Conservation (phyloP, 2,329 filamentous ascomycete genomes). For the Neoascochyta sp. region DNA sequence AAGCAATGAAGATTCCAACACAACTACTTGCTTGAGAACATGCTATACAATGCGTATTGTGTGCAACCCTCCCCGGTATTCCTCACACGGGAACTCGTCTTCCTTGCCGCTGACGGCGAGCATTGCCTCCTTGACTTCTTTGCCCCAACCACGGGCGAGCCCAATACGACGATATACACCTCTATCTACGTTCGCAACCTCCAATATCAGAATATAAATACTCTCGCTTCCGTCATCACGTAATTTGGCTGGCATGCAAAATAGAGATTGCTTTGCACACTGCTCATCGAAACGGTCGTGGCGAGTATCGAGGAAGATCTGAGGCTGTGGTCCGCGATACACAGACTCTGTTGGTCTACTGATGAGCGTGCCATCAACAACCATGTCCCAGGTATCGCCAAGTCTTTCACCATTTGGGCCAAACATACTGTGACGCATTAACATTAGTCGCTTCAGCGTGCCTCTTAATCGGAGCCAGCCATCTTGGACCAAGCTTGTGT, state of each 20-base stretch:
- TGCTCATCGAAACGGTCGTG: neutral
- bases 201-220: neutral
- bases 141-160: neutral
- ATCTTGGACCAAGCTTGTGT: conserved; percentile 5
- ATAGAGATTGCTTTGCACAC: neutral
- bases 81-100: neutral
- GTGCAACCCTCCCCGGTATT: neutral
- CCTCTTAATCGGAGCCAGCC: conserved; percentile 7
- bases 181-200: neutral
- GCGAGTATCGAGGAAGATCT: neutral
- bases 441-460: neutral
- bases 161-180: neutral
- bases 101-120: neutral
- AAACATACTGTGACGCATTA: neutral
- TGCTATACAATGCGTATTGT: neutral
- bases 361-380: neutral
- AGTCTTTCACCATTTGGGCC: neutral
- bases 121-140: too few relatives aligned
- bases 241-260: neutral
- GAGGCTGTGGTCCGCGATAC: neutral
- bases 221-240: neutral
- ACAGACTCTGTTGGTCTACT: neutral
- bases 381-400: neutral
- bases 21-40: too few relatives aligned
- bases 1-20: too few relatives aligned